Evolutionary conservation across 345 rosid species (phyloP), one percentile per base, ranked within the genome.

Genomic region (Moricandia moricandioides): DNA sequence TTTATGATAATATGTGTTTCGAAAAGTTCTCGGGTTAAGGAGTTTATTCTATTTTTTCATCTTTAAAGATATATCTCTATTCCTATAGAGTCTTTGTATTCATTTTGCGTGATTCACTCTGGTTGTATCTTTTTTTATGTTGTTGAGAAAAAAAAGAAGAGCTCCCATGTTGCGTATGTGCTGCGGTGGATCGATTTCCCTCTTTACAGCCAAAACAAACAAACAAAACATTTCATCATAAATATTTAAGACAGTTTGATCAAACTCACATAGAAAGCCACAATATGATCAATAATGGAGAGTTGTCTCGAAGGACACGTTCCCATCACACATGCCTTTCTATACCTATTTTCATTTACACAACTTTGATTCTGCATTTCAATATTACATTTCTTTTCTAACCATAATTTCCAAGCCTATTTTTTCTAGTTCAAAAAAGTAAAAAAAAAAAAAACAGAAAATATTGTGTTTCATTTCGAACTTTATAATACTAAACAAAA

Each of bases 131-230:
- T n/a, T n/a, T n/a, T n/a, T n/a, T n/a, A n/a, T n/a, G n/a, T n/a
- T n/a, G n/a, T n/a, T n/a, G 51, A 29, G 35, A 35, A 37, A 13
- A 21, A 34, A 2, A 33, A 54, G 65, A 69, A 69, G 39, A 39
- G 65, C 39, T 57, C 39, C 39, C 65, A 69, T 57, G 65, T 69
- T 57, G 65, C 39, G 27, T 55, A 69, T 57, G 64, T 69, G 65
- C 55, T 39, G 64, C 64, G 55, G 73, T 69, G 73, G 55, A 69
- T 57, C 17, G 29, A 69, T 69, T 69, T 39, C 27, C 51, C 39
- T 59, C 57, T 59, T 70, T 59, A 70, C 66, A 43, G 66, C 66
- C 57, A 43, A 70, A 70, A 59, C 66, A 29, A 70, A 70, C 31
- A 59, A 70, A 58, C 74, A 59, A 70, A 59, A 62, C 4, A 62